Evolutionary conservation across 345 rosid genomes (phyloP), one percentile per base, ranked within the genome.

Genomic region (Excoecaria cochinchinensis): DNA sequence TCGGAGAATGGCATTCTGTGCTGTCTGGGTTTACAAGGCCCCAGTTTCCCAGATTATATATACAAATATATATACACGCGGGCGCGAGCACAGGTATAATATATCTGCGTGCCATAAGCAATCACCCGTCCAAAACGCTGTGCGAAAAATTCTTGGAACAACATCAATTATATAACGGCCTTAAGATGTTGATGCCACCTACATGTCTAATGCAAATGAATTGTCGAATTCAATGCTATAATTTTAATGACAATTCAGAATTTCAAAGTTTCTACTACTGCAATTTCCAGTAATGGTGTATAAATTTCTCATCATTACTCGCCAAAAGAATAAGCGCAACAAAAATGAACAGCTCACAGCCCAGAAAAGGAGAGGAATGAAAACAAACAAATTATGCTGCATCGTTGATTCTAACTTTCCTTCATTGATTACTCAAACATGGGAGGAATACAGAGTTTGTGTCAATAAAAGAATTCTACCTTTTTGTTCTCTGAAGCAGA

Each of bases 391-490:
- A 44, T 10, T 50, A 16, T 3, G 13, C 31, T 19, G 19, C 24
- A 22, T 19, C 19, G 36, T 78, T 69, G 70, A 69, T 52, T 74
- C 51, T 67, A 67, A 78, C 62, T 72, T 81, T 79, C 79, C 62
- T 77, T 71, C 40, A 73, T 70, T 79, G 82, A 66, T 81, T 65
- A 57, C 75, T 69, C 65, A 61, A 72, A 78, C 78, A 73, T 69
- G 66, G 48, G 50, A 56, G 59, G 71, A 77, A 62, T 52, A 72
- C 56, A 82, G 61, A 44, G 46, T 67, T 70, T 16, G 55, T 66
- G 82, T 81, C 67, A 68, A 79, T 78, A 63, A 87, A 79, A 87
- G 85, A 81, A 83, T 82, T 77, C 67, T 79, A 63, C 74, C 81
- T 39, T 50, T 73, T 53, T 70, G 71, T 70, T 75, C 76, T 52